Evolutionary conservation across 768 basidiomycete genomes (phyloP).

Genomic region (Amanita jacksonii): DNA sequence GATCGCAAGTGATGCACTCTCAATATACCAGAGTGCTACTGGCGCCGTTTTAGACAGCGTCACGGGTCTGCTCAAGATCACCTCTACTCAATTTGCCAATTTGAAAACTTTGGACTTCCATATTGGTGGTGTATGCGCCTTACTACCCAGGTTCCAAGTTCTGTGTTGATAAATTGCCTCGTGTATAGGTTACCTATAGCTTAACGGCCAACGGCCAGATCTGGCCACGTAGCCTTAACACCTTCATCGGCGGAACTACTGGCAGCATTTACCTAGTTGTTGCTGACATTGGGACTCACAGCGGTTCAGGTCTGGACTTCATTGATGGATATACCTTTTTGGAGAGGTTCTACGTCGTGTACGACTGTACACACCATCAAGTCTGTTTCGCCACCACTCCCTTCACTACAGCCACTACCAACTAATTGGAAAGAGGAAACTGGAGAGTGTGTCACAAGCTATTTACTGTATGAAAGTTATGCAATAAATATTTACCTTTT

Average conservation of each 20-base stretch:
- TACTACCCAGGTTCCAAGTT: too few species aligned
- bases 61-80: conserved; percentile 29
- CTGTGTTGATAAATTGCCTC: neutral
- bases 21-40: conserved; percentile 20
- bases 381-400: too few species aligned
- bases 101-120: conserved; percentile 18
- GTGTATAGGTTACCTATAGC: neutral
- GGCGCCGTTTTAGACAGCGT: conserved; percentile 17
- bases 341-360: conserved; percentile 43
- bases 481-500: too few species aligned
- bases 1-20: conserved; percentile 37
- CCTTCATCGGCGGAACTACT: conserved; percentile 23
- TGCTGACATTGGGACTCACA: conserved; percentile 26
- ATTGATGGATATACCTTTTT: conserved; percentile 46
- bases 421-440: too few species aligned
- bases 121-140: neutral
- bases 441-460: too few species aligned
- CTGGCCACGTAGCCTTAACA: conserved; percentile 27
- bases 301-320: conserved; percentile 43
- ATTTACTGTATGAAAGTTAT: too few species aligned
- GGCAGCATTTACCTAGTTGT: conserved; percentile 26
- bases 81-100: conserved; percentile 23
- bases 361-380: too few species aligned
- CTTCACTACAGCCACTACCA: too few species aligned
- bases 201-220: conserved; percentile 31